These are phyloP conservation scores for Colletotrichum salicis DNA, from an alignment of 2,329 filamentous ascomycete genomes.

Conservation along the genomic window DNA sequence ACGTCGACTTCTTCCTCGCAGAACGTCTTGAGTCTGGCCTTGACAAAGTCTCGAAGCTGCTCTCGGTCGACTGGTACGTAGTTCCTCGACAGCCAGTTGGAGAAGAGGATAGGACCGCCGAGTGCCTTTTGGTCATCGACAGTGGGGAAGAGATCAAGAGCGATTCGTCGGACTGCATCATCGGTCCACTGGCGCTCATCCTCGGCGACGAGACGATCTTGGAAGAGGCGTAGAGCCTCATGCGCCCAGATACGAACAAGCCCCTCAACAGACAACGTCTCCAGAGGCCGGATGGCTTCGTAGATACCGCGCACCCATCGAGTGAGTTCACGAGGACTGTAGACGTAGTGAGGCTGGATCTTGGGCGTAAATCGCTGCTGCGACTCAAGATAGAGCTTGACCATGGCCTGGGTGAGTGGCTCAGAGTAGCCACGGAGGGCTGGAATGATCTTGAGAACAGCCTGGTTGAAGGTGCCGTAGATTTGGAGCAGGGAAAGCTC, in stretches of 20 bases:
- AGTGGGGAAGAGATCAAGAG: conserved; percentile 92
- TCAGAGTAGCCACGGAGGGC: conserved; percentile 95
- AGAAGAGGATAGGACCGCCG: conserved; percentile 94
- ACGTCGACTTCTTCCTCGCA: conserved; percentile 99
- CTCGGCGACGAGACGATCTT: conserved; percentile 94
- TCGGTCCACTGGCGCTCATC: conserved; percentile 97
- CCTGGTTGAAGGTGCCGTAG: conserved; percentile 97
- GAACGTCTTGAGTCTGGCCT: conserved; percentile 95
- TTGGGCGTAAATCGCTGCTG: conserved; percentile 94
- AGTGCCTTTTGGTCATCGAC: conserved; percentile 91
- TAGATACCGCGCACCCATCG: conserved; percentile 98
- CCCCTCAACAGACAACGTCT: conserved; percentile 87
- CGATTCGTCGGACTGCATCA: conserved; percentile 85
- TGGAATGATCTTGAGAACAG: conserved; percentile 95
- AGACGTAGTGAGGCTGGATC: conserved; percentile 98
- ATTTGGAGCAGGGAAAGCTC: conserved; percentile 95
- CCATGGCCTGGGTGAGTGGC: conserved; percentile 95
- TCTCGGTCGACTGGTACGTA: conserved; percentile 97
- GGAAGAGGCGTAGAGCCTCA: conserved; percentile 94
- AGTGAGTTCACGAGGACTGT: conserved; percentile 97
- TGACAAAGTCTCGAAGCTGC: conserved; percentile 95
- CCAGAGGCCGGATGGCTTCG: conserved; percentile 92
- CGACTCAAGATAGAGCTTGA: conserved; percentile 93
- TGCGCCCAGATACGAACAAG: conserved; percentile 98
- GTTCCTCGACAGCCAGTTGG: conserved; percentile 99